Evolutionary conservation across 345 rosid species (phyloP).

Genomic region (Syzygium oleosum): DNA sequence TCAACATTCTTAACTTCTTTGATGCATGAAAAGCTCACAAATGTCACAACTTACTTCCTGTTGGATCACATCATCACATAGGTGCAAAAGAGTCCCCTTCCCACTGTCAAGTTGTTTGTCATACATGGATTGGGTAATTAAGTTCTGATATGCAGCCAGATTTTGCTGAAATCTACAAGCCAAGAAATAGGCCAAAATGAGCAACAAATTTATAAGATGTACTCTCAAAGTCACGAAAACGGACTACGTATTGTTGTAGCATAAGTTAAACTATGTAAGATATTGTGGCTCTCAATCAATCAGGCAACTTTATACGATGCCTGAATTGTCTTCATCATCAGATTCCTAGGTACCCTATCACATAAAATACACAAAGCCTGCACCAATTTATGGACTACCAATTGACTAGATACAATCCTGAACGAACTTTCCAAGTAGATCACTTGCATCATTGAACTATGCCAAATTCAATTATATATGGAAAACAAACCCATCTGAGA

Average conservation of each 20-base stretch:
- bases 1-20: not conserved
- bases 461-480: not conserved
- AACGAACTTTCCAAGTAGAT: not conserved
- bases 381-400: not conserved
- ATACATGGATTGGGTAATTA: conserved; percentile 93
- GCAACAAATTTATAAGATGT: not conserved
- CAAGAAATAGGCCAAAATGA: conserved; percentile 1
- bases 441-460: not conserved
- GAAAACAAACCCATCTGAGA: not conserved
- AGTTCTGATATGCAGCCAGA: conserved; percentile 76
- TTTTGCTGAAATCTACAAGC: conserved; percentile 72
- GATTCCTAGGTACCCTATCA: not conserved
- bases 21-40: not conserved
- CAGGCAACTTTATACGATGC: not conserved
- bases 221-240: not conserved
- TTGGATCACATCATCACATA: conserved; percentile 96
- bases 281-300: not conserved
- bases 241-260: not conserved
- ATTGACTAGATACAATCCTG: not conserved
- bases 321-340: not conserved
- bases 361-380: not conserved
- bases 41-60: conserved; percentile 70
- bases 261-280: not conserved
- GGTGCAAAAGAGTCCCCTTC: conserved; percentile 87
- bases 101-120: conserved; percentile 98